Evolutionary conservation across 805 yeast genomes (phyloP).

Genomic region (Suhomyces sp.): DNA sequence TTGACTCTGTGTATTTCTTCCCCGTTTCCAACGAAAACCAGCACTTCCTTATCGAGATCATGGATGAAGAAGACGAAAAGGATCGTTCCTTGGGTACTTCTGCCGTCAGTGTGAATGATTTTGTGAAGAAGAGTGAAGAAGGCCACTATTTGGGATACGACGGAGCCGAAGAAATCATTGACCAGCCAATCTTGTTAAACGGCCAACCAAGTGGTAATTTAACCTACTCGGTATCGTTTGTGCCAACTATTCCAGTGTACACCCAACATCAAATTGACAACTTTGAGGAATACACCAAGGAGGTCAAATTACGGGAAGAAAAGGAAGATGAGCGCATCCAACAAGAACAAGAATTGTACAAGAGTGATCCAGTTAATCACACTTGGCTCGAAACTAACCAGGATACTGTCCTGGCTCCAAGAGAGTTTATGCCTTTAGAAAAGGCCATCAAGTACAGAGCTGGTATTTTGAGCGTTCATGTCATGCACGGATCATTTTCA

Average conservation of each 20-base stretch:
- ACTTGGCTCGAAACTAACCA: slow-evolving; percentile 57
- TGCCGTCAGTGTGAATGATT: slow-evolving; percentile 48
- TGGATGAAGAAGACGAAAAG: slow-evolving; percentile 66
- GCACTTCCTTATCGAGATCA: slow-evolving; percentile 53
- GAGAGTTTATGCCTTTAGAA: slow-evolving; percentile 47
- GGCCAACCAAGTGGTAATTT: slow-evolving; percentile 47
- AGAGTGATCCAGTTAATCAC: slow-evolving; percentile 57
- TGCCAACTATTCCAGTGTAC: slow-evolving; percentile 63
- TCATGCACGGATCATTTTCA: slow-evolving; percentile 48
- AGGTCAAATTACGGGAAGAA: slow-evolving; percentile 34
- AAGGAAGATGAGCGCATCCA: slow-evolving; percentile 45
- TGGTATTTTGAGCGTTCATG: slow-evolving; percentile 59
- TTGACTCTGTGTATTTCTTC: slow-evolving; percentile 55
- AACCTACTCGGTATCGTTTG: slow-evolving; percentile 55
- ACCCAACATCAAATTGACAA: slow-evolving; percentile 54
- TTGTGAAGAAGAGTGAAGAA: slow-evolving; percentile 45
- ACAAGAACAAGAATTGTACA: slow-evolving; percentile 47
- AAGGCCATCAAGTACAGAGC: slow-evolving; percentile 55
- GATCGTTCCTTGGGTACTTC: slow-evolving; percentile 65
- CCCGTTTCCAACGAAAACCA: slow-evolving; percentile 63
- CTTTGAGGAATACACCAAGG: slow-evolving; percentile 38
- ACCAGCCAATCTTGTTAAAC: slow-evolving; percentile 41
- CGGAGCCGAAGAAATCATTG: slow-evolving; percentile 47
- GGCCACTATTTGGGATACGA: slow-evolving; percentile 51
- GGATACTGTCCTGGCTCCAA: slow-evolving; percentile 35